A percentile compares a stretch with the other conserved stretches of the same genome.
These are phyloP conservation scores for Zygosaccharomyces bailii DNA, from an alignment of 805 yeast species.

Conservation along the genomic window DNA sequence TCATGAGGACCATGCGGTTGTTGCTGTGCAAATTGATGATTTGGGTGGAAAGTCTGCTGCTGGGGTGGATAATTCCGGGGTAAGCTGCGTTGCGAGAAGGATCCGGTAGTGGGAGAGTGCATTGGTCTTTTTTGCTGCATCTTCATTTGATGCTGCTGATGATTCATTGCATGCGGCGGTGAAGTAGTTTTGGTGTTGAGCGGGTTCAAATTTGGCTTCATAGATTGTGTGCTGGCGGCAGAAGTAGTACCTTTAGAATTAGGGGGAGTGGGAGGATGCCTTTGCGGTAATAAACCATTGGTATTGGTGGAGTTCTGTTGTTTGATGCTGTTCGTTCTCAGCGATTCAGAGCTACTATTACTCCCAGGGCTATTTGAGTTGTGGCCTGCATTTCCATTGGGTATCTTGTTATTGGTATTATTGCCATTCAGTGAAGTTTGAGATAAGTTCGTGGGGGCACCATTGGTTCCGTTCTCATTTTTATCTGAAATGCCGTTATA, in stretches of 20 bases:
- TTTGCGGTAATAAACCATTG: conserved; percentile 24
- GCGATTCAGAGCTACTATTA: conserved; percentile 4
- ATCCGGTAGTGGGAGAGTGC: conserved; percentile 10
- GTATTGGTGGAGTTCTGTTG: conserved; percentile 15
- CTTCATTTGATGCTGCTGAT: conserved; percentile 12
- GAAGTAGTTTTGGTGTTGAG: conserved; percentile 10
- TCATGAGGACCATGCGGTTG: conserved; percentile 20
- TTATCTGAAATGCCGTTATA: conserved; percentile 32
- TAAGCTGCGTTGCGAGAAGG: conserved; percentile 8
- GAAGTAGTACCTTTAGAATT: conserved; percentile 12
- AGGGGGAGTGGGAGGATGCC: conserved; percentile 33
- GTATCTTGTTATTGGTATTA: conserved; percentile 5
- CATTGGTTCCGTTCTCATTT: conserved; percentile 6
- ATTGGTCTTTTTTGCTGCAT: conserved; percentile 9
- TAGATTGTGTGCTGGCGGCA: conserved; percentile 3
- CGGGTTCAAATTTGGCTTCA: conserved; percentile 6
- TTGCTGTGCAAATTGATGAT: conserved; percentile 24
- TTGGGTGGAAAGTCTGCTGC: conserved; percentile 18
- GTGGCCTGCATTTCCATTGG: background rate
- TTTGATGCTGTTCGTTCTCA: conserved; percentile 3
- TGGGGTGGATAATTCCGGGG: conserved; percentile 11
- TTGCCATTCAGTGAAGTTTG: conserved; percentile 7
- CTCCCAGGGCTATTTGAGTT: conserved; percentile 5
- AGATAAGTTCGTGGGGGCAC: conserved; percentile 5
- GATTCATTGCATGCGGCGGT: conserved; percentile 11